phyloP scores from a whole-genome alignment of 164 flowering plant species.

The Tetrastigma voinierianum region DNA sequence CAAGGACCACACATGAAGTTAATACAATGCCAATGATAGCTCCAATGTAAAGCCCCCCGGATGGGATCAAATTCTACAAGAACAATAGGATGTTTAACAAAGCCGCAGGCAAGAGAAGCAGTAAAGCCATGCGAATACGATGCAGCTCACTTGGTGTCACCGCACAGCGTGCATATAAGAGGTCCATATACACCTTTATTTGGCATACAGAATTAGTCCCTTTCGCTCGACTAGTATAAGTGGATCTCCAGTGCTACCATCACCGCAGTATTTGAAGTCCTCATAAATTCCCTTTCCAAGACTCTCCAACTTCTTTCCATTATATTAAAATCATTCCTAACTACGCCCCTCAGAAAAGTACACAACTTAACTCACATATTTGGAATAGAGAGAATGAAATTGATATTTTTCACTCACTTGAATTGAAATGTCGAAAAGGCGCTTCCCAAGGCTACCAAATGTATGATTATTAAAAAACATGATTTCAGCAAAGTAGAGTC shows the following conservation, averaged over 20 bases:
- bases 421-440: conserved; percentile 73
- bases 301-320: conserved; percentile 57
- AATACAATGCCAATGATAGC: conserved; percentile 65
- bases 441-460: conserved; percentile 56
- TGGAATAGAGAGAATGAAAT: no score
- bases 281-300: conserved; percentile 31
- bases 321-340: conserved; percentile 56
- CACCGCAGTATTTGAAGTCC: conserved; percentile 34
- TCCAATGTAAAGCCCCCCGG: conserved; percentile 56
- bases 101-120: no score
- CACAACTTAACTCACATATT: neutral
- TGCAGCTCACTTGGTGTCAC: conserved; percentile 80
- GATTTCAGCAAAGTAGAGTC: conserved; percentile 86
- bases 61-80: conserved; percentile 54
- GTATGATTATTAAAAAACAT: conserved; percentile 45
- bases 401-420: conserved; percentile 45
- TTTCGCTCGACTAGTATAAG: conserved; percentile 82
- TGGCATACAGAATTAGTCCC: conserved; percentile 74
- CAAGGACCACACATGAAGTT: conserved; percentile 34
- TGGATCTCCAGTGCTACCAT: conserved; percentile 69
- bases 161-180: conserved; percentile 69
- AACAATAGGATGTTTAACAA: neutral
- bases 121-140: neutral
- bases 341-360: conserved; percentile 17
- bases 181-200: conserved; percentile 76